Base-by-base conservation (phyloP, 73 alveolate species). In the Stentor coeruleus region DNA sequence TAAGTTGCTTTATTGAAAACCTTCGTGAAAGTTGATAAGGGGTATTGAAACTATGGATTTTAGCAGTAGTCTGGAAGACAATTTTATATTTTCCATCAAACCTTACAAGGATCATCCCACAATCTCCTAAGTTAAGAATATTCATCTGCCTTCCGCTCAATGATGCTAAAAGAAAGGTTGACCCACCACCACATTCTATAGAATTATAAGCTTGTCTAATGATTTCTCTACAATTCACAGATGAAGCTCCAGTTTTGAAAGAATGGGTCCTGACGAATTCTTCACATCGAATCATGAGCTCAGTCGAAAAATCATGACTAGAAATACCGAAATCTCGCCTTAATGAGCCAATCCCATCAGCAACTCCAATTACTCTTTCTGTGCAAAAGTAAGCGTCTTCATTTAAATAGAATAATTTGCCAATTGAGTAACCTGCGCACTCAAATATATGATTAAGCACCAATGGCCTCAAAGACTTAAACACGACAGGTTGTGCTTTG, bases 341-440 rank as follows among this genome's bases (percentile, higher is more conserved):
- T 66, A 66, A 20, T 0, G 40, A 20, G 37, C 79, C 79, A 33
- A 66, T 31, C 0, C 79, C 79, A 33, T 66, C 79, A 20, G 79
- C 79, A 66, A 66, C 33, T 37, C 79, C 79, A 26, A 66, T 26
- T 28, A 40, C 79, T 14, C n/a, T 14, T 66, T 66, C 37, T 26
- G 36, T 20, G 37, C 79, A 66, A 66, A 66, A 66, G 33, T 28
- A 66, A 0, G 79, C 79, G 2, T 66, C 79, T 66, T 66, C 79
- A 2, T 66, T 66, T 20, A 66, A 20, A 33, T 66, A 20, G n/a
- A 40, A 2, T 1, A 28, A 26, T 66, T 66, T 66, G n/a, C 79
- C 79, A 11, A 20, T 26, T 2, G 79, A 66, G 37, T 20, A 31
- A 37, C 79, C 79, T 26, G n/a, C 79, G 33, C 79, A 28, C n/a